Evolutionary conservation across 2,329 filamentous ascomycete species (phyloP).

Genomic region (Curvularia hawaiiensis): DNA sequence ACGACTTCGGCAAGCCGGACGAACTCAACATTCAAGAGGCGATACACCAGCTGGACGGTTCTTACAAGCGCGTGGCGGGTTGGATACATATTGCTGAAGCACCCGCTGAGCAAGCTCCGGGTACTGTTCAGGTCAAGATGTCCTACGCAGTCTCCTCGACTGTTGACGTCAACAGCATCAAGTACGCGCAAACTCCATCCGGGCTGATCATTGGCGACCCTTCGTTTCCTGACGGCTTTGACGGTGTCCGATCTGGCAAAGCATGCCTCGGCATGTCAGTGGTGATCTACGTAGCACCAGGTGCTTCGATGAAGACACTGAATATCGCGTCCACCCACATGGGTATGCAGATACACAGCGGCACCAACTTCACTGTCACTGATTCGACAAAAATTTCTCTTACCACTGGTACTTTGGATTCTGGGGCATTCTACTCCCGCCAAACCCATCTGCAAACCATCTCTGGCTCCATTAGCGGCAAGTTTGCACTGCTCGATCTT

Average conservation of each 20-base stretch:
- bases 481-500: constrained; percentile 49
- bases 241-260: constrained; percentile 28
- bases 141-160: constrained; percentile 46
- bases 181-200: constrained; percentile 29
- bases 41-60: constrained; percentile 38
- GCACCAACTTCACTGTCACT: constrained; percentile 39
- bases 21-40: constrained; percentile 38
- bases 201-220: constrained; percentile 38
- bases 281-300: constrained; percentile 44
- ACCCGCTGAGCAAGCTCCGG: constrained; percentile 39
- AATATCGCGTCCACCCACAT: constrained; percentile 45
- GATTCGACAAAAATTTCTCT: constrained; percentile 41
- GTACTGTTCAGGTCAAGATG: constrained; percentile 45
- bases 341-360: constrained; percentile 45
- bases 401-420: constrained; percentile 44
- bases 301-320: constrained; percentile 41
- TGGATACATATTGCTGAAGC: constrained; percentile 47
- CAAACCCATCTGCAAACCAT: constrained; percentile 48
- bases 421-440: constrained; percentile 43
- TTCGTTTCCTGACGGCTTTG: constrained; percentile 28
- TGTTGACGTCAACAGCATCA: constrained; percentile 38
- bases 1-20: constrained; percentile 30
- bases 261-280: constrained; percentile 48
- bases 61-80: constrained; percentile 45
- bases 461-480: constrained; percentile 50